Evolutionary conservation across 805 yeast genomes (phyloP), one percentile per base, ranked within the genome.

Genomic region (Ogataea dorogensis): DNA sequence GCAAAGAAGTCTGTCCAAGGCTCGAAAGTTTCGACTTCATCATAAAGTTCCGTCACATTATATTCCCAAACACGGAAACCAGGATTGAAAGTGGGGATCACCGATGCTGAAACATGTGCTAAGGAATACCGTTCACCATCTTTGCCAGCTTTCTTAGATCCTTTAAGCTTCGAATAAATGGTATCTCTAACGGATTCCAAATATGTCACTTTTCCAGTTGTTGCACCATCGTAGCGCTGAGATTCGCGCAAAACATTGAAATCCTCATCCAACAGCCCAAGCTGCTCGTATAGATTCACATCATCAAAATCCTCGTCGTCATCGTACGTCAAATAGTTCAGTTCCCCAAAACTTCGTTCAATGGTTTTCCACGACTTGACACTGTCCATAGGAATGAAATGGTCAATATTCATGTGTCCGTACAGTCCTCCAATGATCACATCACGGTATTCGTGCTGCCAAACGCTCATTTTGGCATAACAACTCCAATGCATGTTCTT

Each of bases 321-420:
- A 16, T 58, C 44, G 13, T 50, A 50, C 12, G 44, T 27, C 10
- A 48, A 21, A 28, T 31, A 50, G 4, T 43, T 28, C 20, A 24
- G 38, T 31, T 48, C 19, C 6, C 56, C 64, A 24, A 23, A 8
- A 14, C 47, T 40, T n/a, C 42, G 43, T 30, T 50, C 39, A 32
- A 75, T 63, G 6, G 75, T 71, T 40, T 70, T 68, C 65, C 84
- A 79, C 0, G 93, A 86, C 46, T 75, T 73, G 31, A 70, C 71
- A 2, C 86, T 71, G 61, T 86, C 91, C 42, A 82, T 65, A 0
- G 94, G 87, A 28, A 84, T 70, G 56, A 83, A 86, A 62, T 86
- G 95, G 55, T 87, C 95, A 36, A 86, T 67, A 59, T 86, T 86
- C 95, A 86, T 86, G 56, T 86, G 96, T 0, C 96, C 96, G 56